Evolutionary conservation across 805 yeast species (phyloP), one percentile per base, ranked within the genome.

Genomic region (Cyberlindnera maritima): DNA sequence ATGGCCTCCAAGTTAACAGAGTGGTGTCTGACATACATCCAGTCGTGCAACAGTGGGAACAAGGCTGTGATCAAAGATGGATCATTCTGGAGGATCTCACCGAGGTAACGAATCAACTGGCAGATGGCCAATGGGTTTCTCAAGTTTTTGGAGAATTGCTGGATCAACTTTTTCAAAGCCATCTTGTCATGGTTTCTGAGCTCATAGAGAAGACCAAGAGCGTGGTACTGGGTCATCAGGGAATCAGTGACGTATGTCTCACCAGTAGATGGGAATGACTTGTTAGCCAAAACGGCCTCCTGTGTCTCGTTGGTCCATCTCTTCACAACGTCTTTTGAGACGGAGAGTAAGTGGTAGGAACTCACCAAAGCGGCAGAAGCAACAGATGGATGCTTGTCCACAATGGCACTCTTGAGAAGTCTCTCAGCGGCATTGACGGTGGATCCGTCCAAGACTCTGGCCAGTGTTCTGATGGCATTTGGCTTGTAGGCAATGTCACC

Each of bases 351-450:
- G 67, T 94, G 95, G 70, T 92, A 94, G 9, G 96, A 85, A 20
- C 95, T 83, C 42, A 88, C 87, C 56, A 94, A 75, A 1, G 98
- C 97, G n/a, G 99, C 97, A 4, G 96, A 85, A 4, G 96, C 81
- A 39, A 90, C 83, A 38, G 84, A 76, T 34, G 96, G 96, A 62
- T 91, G 87, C 59, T 77, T 82, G 70, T 89, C 97, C 49, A 94
- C 97, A 55, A 94, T 85, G 33, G 96, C 90, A 57, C 89, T 89
- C 65, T 88, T 91, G 78, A 92, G 83, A 54, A 89, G 74, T 61
- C 99, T 80, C 70, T 94, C 99, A 37, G 95, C 87, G 36, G 96
- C 88, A 58, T 89, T 91, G 39, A 95, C 96, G 10, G 96, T 91
- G 28, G 89, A 76, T 19, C 83, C 86, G 65, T 94, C 99, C 62